Evolutionary conservation across 768 basidiomycete genomes (phyloP).

Genomic region (Asterophora lycoperdoides): DNA sequence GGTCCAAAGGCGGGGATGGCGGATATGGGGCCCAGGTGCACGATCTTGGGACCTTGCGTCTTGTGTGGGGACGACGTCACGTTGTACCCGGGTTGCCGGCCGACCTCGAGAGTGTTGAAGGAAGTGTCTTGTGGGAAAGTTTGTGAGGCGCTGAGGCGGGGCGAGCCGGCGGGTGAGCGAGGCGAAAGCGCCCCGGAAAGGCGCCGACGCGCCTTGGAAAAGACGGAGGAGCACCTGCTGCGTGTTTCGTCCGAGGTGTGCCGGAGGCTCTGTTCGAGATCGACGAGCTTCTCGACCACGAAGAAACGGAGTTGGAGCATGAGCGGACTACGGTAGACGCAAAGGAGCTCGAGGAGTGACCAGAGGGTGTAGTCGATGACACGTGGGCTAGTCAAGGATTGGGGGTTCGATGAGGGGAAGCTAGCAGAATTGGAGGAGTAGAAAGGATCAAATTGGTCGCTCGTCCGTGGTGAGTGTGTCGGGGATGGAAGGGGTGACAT

Average conservation of each 20-base stretch:
- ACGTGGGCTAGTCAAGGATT: conserved; percentile 39
- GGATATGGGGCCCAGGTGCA: conserved; percentile 57
- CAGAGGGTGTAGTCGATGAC: conserved; percentile 69
- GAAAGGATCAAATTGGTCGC: conserved; percentile 34
- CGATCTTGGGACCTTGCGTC: conserved; percentile 43
- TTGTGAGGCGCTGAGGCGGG: conserved; percentile 31
- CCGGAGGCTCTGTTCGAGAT: conserved; percentile 49
- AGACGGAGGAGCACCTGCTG: conserved; percentile 44
- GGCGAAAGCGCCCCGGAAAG: conserved; percentile 41
- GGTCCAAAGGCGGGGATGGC: conserved; percentile 31
- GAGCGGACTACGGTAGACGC: conserved; percentile 58
- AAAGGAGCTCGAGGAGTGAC: conserved; percentile 67
- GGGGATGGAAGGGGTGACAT: conserved; percentile 50
- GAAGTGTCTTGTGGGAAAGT: conserved; percentile 23
- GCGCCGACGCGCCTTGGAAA: conserved; percentile 53
- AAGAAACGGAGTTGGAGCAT: conserved; percentile 62
- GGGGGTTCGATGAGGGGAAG: conserved; percentile 23
- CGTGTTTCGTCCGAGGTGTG: conserved; percentile 26
- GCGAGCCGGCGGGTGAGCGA: conserved; percentile 46
- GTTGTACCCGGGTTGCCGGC: conserved; percentile 40
- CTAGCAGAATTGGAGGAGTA: conserved; percentile 23
- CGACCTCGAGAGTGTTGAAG: conserved; percentile 17
- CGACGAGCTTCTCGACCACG: conserved; percentile 57
- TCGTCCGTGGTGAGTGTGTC: conserved; percentile 44
- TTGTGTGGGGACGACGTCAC: conserved; percentile 32